Evolutionary conservation across 2,329 filamentous ascomycete species (phyloP).

Genomic region (Hypomyces perniciosus): DNA sequence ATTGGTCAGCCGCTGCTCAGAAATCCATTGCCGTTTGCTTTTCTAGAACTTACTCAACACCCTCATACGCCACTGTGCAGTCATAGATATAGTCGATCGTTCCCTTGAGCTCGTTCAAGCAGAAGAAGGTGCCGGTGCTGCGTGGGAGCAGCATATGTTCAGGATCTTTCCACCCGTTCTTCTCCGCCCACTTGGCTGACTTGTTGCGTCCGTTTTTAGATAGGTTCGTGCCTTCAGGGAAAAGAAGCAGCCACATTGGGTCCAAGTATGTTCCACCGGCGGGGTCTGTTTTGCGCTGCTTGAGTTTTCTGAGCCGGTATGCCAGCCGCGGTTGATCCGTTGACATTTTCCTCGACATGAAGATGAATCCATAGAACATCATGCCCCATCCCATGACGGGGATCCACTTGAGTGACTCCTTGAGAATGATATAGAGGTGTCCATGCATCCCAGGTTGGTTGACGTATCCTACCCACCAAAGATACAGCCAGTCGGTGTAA

Average conservation of each 20-base stretch:
- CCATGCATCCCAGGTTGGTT: constrained; percentile 70
- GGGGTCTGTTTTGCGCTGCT: constrained; percentile 48
- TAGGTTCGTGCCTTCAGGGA: constrained; percentile 82
- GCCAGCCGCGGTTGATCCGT: constrained; percentile 71
- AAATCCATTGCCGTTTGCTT: no score
- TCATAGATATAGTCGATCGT: constrained; percentile 82
- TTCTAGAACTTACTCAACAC: constrained; percentile 65
- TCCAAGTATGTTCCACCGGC: constrained; percentile 52
- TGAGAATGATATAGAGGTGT: constrained; percentile 83
- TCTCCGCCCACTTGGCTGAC: constrained; percentile 70
- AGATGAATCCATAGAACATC: constrained; percentile 85
- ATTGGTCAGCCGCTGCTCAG: constrained; percentile 2
- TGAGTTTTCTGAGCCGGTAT: constrained; percentile 65
- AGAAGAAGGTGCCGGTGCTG: constrained; percentile 76
- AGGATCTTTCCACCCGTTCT: constrained; percentile 65
- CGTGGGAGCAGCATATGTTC: constrained; percentile 71
- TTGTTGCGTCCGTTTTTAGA: constrained; percentile 63
- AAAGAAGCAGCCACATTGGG: constrained; percentile 87
- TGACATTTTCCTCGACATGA: constrained; percentile 84
- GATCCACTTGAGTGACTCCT: constrained; percentile 77
- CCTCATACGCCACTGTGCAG: constrained; percentile 93
- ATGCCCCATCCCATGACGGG: constrained; percentile 76
- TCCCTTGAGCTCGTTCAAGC: constrained; percentile 65
- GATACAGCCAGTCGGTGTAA: constrained; percentile 87
- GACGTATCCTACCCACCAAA: constrained; percentile 92